phyloP scores from a whole-genome alignment of 1,284 basidiomycete genomes.

The Marasmius fiardii region DNA sequence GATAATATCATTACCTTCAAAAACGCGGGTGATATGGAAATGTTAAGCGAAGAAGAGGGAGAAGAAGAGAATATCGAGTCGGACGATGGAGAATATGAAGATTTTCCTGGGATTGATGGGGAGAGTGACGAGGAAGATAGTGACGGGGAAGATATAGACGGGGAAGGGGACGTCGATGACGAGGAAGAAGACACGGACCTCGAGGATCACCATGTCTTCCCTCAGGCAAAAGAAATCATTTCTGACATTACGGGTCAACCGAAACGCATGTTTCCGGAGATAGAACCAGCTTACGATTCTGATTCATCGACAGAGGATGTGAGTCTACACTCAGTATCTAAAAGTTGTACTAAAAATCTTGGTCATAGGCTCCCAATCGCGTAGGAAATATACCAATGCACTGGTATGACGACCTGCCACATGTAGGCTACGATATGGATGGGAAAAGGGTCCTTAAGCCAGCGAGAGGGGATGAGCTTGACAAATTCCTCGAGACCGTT shows the following conservation, averaged over 20 bases:
- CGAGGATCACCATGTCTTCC: slow-evolving; percentile 45
- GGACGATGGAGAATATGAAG: slow-evolving; percentile 43
- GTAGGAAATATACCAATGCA: slow-evolving; percentile 95
- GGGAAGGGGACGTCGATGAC: slow-evolving; percentile 32
- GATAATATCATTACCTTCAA: slow-evolving; percentile 28
- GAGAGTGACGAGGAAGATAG: slow-evolving; percentile 33
- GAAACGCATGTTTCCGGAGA: slow-evolving; percentile 90
- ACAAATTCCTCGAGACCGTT: slow-evolving; percentile 94
- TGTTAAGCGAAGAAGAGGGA: slow-evolving; percentile 67
- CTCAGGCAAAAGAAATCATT: slow-evolving; percentile 65
- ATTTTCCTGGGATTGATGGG: slow-evolving; percentile 22
- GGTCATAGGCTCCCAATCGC: slow-evolving; percentile 79
- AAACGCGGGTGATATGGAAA: slow-evolving; percentile 52
- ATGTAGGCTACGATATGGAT: slow-evolving; percentile 96
- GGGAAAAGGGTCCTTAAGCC: slow-evolving; percentile 94
- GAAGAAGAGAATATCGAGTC: slow-evolving; percentile 44
- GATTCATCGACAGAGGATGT: slow-evolving; percentile 98
- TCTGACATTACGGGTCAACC: slow-evolving; percentile 86
- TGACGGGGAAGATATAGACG: slow-evolving; percentile 32
- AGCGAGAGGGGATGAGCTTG: slow-evolving; percentile 94
- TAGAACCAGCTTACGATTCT: slow-evolving; percentile 95
- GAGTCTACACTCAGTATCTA: slow-evolving; percentile 29
- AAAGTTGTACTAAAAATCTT: slow-evolving; percentile 11
- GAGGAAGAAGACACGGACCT: slow-evolving; percentile 36
- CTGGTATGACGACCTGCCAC: slow-evolving; percentile 99